Conservation (phyloP, 2,329 filamentous ascomycete genomes). For the Clonostachys rhizophaga region DNA sequence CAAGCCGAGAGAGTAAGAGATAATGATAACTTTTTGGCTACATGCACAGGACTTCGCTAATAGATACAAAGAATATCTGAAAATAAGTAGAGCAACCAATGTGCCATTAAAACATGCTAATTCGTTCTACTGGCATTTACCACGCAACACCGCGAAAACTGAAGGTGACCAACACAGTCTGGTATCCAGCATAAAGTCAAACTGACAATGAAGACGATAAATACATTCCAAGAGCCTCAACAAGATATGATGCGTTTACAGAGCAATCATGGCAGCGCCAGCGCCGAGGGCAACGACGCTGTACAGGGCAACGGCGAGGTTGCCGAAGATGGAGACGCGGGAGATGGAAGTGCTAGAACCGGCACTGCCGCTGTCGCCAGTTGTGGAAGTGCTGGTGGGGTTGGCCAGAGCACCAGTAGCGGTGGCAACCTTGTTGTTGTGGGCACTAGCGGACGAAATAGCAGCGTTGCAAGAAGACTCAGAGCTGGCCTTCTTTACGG, state of each 20-base stretch:
- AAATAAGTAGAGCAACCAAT: no score
- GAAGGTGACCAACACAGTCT: not conserved
- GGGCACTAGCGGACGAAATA: slow-evolving; percentile 58
- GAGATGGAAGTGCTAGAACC: slow-evolving; percentile 26
- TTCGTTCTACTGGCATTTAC: no score
- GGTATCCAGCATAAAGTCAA: not conserved
- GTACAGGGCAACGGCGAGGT: slow-evolving; percentile 44
- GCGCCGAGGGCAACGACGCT: slow-evolving; percentile 44
- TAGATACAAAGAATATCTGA: no score
- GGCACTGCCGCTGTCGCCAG: slow-evolving; percentile 10
- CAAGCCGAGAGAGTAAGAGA: no score
- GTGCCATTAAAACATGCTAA: no score
- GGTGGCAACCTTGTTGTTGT: slow-evolving; percentile 39
- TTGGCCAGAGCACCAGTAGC: slow-evolving; percentile 31
- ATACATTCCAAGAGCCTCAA: not conserved
- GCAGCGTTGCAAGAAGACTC: slow-evolving; percentile 51
- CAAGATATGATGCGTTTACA: slow-evolving; percentile 30
- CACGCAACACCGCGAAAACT: not conserved
- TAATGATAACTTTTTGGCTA: no score
- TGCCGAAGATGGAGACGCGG: slow-evolving; percentile 37
- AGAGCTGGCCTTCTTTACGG: slow-evolving; percentile 41
- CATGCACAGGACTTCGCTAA: no score
- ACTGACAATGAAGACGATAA: not conserved
- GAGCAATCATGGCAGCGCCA: slow-evolving; percentile 47
- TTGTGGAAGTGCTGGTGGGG: slow-evolving; percentile 16